These are phyloP conservation scores for Mycogone perniciosa DNA, from an alignment of 2,329 filamentous ascomycete genomes.

Conservation along the genomic window DNA sequence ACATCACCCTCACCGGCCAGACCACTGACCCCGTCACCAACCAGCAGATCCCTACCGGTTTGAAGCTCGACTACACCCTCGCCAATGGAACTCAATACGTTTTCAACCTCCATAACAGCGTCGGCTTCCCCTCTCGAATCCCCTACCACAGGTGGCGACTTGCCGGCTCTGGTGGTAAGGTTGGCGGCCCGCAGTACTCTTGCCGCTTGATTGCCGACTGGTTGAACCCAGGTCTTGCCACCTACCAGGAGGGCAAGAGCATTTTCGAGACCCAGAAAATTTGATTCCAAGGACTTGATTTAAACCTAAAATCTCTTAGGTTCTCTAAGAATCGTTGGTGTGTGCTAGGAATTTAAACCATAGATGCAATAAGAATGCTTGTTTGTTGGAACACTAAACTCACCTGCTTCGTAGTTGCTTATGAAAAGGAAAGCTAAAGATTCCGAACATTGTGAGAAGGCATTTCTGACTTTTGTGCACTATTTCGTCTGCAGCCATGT, in stretches of 20 bases:
- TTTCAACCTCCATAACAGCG: neutral
- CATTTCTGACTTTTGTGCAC: too few species aligned
- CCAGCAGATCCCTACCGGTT: neutral
- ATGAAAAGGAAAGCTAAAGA: too few species aligned
- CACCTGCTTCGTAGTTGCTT: too few species aligned
- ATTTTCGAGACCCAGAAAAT: neutral
- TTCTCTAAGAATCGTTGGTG: too few species aligned
- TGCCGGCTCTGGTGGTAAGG: neutral
- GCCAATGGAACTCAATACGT: constrained; percentile 2
- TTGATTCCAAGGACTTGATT: too few species aligned
- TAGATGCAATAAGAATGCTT: too few species aligned
- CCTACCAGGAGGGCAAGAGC: neutral
- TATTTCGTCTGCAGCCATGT: too few species aligned
- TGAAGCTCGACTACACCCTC: neutral
- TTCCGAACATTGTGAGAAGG: too few species aligned
- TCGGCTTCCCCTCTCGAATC: neutral
- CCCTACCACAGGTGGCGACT: constrained; percentile 1
- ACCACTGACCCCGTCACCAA: neutral
- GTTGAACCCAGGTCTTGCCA: neutral
- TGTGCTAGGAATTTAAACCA: too few species aligned
- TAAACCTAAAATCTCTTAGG: too few species aligned
- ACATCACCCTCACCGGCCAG: neutral
- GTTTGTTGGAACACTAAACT: too few species aligned
- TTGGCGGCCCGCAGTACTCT: neutral
- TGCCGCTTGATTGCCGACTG: constrained; percentile 1